Evolutionary conservation across 345 rosid genomes (phyloP), one percentile per base, ranked within the genome.

Genomic region (Bruguiera gymnorhiza): DNA sequence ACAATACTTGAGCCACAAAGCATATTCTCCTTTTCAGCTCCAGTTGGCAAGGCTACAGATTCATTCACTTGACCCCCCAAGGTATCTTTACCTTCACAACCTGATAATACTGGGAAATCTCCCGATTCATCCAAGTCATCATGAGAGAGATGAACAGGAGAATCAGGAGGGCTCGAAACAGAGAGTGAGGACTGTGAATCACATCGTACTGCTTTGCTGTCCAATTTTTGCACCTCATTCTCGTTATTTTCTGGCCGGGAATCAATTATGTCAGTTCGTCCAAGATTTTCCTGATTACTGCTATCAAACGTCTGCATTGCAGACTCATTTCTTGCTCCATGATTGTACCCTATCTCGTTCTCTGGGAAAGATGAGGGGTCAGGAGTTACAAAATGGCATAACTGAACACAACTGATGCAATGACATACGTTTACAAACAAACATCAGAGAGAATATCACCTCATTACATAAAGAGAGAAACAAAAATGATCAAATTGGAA

Each of bases 161-260:
- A 92, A 80, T 81, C 88, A 70, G 98, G 99, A 8, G 98, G 90
- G 77, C 98, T 96, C 52, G 98, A 76, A 73, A 96, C 91, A 62
- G 91, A 92, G 31, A 96, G 86, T 32, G 99, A 96, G 69, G 98
- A 96, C 83, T 87, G 98, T 43, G 99, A 96, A 73, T 89, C 97
- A 63, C 97, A 92, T 73, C 85, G 81, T 51, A 79, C 81, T 54
- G 88, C 70, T 64, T 75, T 80, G 65, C 72, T 74, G 78, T 84
- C 88, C 52, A 85, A 69, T 51, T 76, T 83, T 74, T 60, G 82
- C 32, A 62, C 80, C 75, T 73, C 86, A 69, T 75, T 79, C 68
- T 61, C 77, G 70, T 75, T 43, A 63, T 66, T 76, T 23, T 75
- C 81, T 36, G 36, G 73, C 68, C 68, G 80, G 31, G 72, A 32